Percentiles rank a stretch among this genome's conserved stretches.
Conservation (phyloP, 1,284 basidiomycete species). For the Cutaneotrichosporon cavernicola region DNA sequence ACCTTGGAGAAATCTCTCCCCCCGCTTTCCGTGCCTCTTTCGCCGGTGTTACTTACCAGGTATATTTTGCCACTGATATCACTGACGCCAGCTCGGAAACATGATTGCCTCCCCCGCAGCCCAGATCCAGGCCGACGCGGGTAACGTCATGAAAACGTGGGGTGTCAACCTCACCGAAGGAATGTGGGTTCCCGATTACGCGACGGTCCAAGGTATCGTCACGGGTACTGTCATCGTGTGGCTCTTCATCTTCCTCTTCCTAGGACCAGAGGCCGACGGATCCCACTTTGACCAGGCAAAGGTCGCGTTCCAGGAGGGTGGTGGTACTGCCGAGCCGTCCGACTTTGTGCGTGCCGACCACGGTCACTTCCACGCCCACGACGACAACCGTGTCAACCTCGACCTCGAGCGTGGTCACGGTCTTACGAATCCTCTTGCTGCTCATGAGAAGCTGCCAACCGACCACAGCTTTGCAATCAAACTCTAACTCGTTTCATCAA, state of each 20-base stretch:
- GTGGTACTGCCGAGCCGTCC: constrained; percentile 57
- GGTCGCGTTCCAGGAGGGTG: constrained; percentile 74
- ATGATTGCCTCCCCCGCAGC: constrained; percentile 85
- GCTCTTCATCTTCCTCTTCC: constrained; percentile 55
- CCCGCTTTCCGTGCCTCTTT: constrained; percentile 89
- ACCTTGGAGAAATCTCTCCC: constrained; percentile 76
- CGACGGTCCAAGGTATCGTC: constrained; percentile 78
- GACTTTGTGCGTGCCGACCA: constrained; percentile 27
- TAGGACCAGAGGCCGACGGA: constrained; percentile 61
- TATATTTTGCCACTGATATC: background rate
- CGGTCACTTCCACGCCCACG: background rate
- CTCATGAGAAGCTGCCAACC: constrained; percentile 8
- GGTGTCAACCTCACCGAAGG: constrained; percentile 37
- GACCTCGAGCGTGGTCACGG: constrained; percentile 10
- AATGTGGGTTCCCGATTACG: constrained; percentile 65
- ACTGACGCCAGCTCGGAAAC: constrained; percentile 41
- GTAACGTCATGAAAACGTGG: constrained; percentile 42
- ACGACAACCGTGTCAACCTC: constrained; percentile 9
- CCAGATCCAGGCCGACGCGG: constrained; percentile 82
- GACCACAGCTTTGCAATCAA: constrained; percentile 9
- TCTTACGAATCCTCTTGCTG: background rate
- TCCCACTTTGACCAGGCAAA: constrained; percentile 79
- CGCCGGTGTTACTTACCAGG: constrained; percentile 85
- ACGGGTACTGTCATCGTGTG: constrained; percentile 61
- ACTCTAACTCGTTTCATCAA: background rate